Percentiles rank a stretch among this genome's conserved stretches.
Conservation (phyloP, 2,329 filamentous ascomycete genomes). For the Penicillium capsulatum region DNA sequence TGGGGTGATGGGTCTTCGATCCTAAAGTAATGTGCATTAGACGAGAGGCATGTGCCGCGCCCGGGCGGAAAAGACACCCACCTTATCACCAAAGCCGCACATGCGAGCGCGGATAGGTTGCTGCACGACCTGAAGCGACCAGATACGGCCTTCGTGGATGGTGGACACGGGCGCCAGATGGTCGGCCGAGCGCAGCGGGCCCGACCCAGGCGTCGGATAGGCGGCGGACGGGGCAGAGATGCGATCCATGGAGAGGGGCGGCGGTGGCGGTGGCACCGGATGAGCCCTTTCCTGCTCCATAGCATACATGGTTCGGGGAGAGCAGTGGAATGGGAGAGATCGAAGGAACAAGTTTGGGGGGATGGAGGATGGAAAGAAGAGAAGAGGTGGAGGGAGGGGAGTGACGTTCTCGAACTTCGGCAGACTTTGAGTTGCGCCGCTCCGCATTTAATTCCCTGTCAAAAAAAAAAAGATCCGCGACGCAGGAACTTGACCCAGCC, state of each 20-base stretch:
- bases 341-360: slow-evolving; percentile 16
- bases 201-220: slow-evolving; percentile 35
- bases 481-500: neutral
- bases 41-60: neutral
- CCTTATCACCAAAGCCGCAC: slow-evolving; percentile 99
- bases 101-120: slow-evolving; percentile 90
- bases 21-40: slow-evolving; percentile 51
- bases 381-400: neutral
- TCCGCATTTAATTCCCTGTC: neutral
- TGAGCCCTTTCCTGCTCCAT: slow-evolving; percentile 37
- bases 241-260: slow-evolving; percentile 41
- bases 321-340: slow-evolving; percentile 15
- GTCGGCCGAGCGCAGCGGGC: slow-evolving; percentile 30
- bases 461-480: neutral
- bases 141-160: slow-evolving; percentile 43
- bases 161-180: slow-evolving; percentile 40
- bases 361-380: neutral
- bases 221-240: slow-evolving; percentile 34
- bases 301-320: slow-evolving; percentile 35
- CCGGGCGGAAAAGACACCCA: slow-evolving; percentile 38
- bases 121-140: slow-evolving; percentile 74
- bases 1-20: slow-evolving; percentile 91
- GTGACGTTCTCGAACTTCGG: neutral
- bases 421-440: neutral
- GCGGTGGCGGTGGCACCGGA: slow-evolving; percentile 33